A percentile compares a stretch with the other conserved stretches of the same genome.
These are phyloP conservation scores for Lactarius indigo DNA, from an alignment of 768 basidiomycete species.

Conservation along the genomic window DNA sequence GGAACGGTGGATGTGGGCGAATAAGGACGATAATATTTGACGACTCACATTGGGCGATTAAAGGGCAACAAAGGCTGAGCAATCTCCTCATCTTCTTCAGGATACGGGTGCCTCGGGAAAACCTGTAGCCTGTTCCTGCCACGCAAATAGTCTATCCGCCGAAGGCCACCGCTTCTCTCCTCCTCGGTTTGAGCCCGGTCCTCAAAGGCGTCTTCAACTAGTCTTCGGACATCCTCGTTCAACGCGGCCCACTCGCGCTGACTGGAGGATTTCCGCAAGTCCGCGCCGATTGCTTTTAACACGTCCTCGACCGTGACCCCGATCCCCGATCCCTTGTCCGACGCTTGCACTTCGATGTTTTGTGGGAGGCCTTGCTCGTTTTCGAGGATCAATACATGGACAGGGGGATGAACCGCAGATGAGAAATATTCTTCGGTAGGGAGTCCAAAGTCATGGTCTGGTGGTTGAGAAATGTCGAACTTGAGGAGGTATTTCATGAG, in stretches of 20 bases:
- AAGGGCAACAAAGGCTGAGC: background rate
- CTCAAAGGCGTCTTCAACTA: background rate
- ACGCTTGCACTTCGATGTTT: background rate
- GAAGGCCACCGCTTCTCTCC: background rate
- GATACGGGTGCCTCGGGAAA: background rate
- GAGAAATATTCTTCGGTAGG: conserved; percentile 12
- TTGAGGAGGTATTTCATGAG: conserved; percentile 14
- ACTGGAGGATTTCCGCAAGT: background rate
- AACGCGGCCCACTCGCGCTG: background rate
- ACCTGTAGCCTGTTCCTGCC: conserved; percentile 15
- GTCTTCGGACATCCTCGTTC: background rate
- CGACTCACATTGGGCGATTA: conserved; percentile 12
- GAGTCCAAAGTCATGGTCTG: background rate
- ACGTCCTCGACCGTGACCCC: conserved; percentile 11
- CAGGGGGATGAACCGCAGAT: conserved; percentile 2
- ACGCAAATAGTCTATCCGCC: conserved; percentile 2
- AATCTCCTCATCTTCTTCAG: conserved; percentile 12
- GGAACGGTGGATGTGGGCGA: background rate
- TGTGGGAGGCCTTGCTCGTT: conserved; percentile 13
- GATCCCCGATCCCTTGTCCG: background rate
- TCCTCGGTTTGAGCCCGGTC: background rate
- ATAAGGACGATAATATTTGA: background rate
- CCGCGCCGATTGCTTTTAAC: background rate
- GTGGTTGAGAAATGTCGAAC: background rate
- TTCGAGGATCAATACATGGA: conserved; percentile 2